Conservation (phyloP, 2,329 filamentous ascomycete species). For the Claviceps sp. region DNA sequence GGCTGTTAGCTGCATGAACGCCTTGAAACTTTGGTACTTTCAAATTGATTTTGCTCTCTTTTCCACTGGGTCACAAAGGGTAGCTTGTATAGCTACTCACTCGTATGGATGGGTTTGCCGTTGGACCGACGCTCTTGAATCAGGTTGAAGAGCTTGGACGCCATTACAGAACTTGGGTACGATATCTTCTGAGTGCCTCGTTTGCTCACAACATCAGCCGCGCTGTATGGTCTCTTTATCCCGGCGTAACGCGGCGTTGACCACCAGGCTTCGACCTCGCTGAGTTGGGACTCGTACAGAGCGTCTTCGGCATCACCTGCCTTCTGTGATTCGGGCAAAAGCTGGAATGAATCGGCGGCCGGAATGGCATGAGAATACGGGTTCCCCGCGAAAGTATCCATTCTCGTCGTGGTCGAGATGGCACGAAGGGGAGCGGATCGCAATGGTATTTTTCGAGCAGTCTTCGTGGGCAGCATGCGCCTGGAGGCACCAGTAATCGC, state of each 20-base stretch:
- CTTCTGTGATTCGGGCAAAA: conserved; percentile 67
- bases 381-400: conserved; percentile 16
- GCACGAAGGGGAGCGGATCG: conserved; percentile 14
- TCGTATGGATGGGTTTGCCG: conserved; percentile 85
- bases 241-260: conserved; percentile 68
- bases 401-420: conserved; percentile 19
- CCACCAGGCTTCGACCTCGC: conserved; percentile 88
- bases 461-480: conserved; percentile 13
- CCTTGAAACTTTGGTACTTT: not conserved
- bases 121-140: conserved; percentile 64
- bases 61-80: not conserved
- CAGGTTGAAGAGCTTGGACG: conserved; percentile 83
- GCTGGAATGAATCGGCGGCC: conserved; percentile 69
- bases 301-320: conserved; percentile 69
- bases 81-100: conserved; percentile 32
- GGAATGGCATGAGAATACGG: conserved; percentile 16
- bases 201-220: conserved; percentile 86
- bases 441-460: conserved; percentile 7
- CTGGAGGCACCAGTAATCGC: conserved; percentile 18
- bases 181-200: conserved; percentile 73
- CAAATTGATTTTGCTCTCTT: no score
- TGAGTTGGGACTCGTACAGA: conserved; percentile 70
- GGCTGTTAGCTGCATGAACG: not conserved
- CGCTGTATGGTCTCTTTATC: conserved; percentile 84
- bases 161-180: conserved; percentile 91